These are phyloP conservation scores for Cytospora piceicola DNA, from an alignment of 2,329 filamentous ascomycete genomes.

Conservation along the genomic window DNA sequence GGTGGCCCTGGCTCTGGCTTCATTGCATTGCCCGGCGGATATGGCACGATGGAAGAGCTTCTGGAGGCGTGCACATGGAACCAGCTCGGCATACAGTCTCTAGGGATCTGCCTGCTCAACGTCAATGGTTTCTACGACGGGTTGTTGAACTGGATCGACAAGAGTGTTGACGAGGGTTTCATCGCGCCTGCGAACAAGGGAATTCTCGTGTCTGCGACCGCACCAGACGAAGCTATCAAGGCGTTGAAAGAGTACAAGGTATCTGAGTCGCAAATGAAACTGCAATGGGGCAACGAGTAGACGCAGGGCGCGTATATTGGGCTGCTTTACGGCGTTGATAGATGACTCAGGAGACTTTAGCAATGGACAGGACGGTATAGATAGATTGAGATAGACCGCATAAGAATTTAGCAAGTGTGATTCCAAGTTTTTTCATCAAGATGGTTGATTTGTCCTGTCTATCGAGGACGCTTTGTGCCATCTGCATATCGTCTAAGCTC, in stretches of 20 bases:
- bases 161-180: constrained; percentile 76
- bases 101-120: constrained; percentile 81
- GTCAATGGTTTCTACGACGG: constrained; percentile 92
- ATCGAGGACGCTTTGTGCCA: constrained; percentile 14
- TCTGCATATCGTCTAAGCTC: constrained; percentile 27
- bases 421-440: background rate
- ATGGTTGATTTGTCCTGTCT: background rate
- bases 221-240: constrained; percentile 71
- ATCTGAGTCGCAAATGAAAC: constrained; percentile 73
- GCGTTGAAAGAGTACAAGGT: constrained; percentile 75
- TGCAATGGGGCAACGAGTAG: constrained; percentile 78
- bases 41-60: constrained; percentile 94
- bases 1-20: constrained; percentile 87
- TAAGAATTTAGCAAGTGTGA: background rate
- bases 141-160: constrained; percentile 78
- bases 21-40: constrained; percentile 85
- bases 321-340: constrained; percentile 20
- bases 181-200: constrained; percentile 69
- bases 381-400: constrained; percentile 27
- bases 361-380: background rate
- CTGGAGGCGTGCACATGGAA: constrained; percentile 94
- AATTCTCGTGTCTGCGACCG: constrained; percentile 79
- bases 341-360: background rate
- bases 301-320: too few relatives aligned
- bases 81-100: constrained; percentile 87